Base-by-base conservation (phyloP, 2,329 filamentous ascomycete species). In the Pseudogymnoascus sp. region DNA sequence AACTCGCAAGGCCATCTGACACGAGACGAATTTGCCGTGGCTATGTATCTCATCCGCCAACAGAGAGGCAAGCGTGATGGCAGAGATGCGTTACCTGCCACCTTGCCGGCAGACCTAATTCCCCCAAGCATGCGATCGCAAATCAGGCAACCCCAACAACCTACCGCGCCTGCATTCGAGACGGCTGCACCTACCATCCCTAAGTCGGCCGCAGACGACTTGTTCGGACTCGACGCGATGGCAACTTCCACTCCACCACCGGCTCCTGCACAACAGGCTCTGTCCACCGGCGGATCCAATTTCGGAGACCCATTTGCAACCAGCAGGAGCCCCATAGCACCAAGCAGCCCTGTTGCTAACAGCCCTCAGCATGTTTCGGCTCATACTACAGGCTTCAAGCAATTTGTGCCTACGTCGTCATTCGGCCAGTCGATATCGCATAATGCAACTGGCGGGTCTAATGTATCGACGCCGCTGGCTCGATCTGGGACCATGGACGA, bases 11-110 rank as follows among this genome's bases (percentile, higher is more conserved):
- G 95, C 10, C 87, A 89, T 64, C 79, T 99, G 64, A 92, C 83
- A 57, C 86, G 85, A 69, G 95, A 99, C 69, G 93, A 96, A 70
- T 99, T 99, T 73, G 92, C 95, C 0, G 92, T 99, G 57, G 93
- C 95, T 62, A 97, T 99, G 93, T 96, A 96, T 73, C 81, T 99
- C 61, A 97, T 99, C 70, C 86, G 93, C 66, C 90, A 96, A 74
- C 93, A 97, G 74, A 84, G 93, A 62, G 89, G 83, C 67, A 88
- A 87, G 66, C 85, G 86, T 64, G 85, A 87, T 63, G 80, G 82
- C 17, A 74, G 78, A 33, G 78, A 77, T 42, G 79, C 84, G 28
- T 76, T 97, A 33, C 95, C 95, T 1, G 80, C 87, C 21, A 82
- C 85, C n/a, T 78, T 99, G 44, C 93, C 93, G 9, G 80, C 87